A percentile compares a stretch with the other conserved stretches of the same genome.
Conservation (phyloP, 345 rosid species). For the Aquilaria yunnanensis region DNA sequence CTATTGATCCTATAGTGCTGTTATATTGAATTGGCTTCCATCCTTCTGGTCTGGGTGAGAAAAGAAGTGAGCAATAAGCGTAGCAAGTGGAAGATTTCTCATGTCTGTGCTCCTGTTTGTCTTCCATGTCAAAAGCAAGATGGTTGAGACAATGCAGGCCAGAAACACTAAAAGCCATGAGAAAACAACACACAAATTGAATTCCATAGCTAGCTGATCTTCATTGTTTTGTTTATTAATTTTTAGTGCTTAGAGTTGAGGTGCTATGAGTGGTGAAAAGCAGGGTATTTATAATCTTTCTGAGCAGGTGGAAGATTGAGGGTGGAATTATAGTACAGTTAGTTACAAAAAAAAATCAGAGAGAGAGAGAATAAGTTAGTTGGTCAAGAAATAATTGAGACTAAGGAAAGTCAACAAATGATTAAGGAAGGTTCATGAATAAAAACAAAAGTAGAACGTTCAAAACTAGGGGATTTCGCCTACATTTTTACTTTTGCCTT, state of each 20-base stretch:
- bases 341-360: no score
- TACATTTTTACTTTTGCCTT: no score
- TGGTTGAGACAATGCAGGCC: slow-evolving; percentile 28
- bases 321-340: no score
- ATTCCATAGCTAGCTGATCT: neutral
- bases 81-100: slow-evolving; percentile 48
- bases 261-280: neutral
- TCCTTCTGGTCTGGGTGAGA: slow-evolving; percentile 33
- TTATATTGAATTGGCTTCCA: slow-evolving; percentile 17
- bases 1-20: no score
- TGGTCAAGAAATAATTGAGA: slow-evolving; percentile 18
- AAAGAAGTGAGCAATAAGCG: slow-evolving; percentile 43
- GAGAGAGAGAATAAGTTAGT: neutral
- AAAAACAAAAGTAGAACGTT: no score
- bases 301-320: slow-evolving; percentile 1
- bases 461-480: no score
- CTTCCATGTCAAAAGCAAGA: slow-evolving; percentile 33
- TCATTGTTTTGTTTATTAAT: neutral
- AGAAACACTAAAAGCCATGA: slow-evolving; percentile 24
- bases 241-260: neutral
- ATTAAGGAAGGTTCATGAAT: no score
- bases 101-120: slow-evolving; percentile 9
- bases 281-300: slow-evolving; percentile 2
- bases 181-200: slow-evolving; percentile 27
- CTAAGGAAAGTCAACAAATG: slow-evolving; percentile 15